Evolutionary conservation across 176 grass and related monocot species (phyloP).

Genomic region (Oryza australiensis): DNA sequence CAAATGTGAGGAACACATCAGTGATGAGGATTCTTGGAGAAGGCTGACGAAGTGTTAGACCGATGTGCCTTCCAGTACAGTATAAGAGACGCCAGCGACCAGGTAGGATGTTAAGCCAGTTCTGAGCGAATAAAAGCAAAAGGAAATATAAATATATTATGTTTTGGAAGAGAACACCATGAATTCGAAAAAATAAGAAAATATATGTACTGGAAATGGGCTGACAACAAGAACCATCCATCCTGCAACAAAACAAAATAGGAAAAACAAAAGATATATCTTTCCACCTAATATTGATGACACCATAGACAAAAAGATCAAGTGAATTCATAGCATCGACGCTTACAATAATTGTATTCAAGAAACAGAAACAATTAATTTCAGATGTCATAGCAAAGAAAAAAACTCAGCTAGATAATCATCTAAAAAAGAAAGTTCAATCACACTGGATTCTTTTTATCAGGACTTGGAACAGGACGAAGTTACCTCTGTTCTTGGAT

Average conservation of each 20-base stretch:
- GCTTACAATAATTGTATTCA: conserved; percentile 14
- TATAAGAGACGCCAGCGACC: conserved; percentile 89
- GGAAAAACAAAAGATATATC: conserved; percentile 1
- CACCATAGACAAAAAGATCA: conserved; percentile 13
- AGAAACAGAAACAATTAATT: conserved; percentile 11
- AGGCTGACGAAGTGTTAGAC: conserved; percentile 84
- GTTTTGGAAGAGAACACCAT: conserved; percentile 23
- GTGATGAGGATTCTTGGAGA: conserved; percentile 60
- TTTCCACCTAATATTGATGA: neutral
- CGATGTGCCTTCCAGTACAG: conserved; percentile 86
- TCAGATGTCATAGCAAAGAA: neutral
- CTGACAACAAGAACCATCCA: conserved; percentile 17
- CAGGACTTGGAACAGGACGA: conserved; percentile 20
- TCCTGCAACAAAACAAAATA: conserved; percentile 11
- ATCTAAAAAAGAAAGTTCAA: conserved; percentile 26
- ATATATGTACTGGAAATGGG: conserved; percentile 6
- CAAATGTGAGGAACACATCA: conserved; percentile 64
- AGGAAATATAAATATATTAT: conserved; percentile 14
- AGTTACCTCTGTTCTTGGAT: conserved; percentile 65
- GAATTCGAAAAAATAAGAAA: neutral
- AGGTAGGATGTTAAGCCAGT: conserved; percentile 66
- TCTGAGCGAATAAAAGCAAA: conserved; percentile 52
- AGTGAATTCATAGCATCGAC: neutral
- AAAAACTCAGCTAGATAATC: neutral
- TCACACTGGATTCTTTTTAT: conserved; percentile 26